Conservation (phyloP, 352 stramenopile genomes). For the Globisporangium recalcitrans region DNA sequence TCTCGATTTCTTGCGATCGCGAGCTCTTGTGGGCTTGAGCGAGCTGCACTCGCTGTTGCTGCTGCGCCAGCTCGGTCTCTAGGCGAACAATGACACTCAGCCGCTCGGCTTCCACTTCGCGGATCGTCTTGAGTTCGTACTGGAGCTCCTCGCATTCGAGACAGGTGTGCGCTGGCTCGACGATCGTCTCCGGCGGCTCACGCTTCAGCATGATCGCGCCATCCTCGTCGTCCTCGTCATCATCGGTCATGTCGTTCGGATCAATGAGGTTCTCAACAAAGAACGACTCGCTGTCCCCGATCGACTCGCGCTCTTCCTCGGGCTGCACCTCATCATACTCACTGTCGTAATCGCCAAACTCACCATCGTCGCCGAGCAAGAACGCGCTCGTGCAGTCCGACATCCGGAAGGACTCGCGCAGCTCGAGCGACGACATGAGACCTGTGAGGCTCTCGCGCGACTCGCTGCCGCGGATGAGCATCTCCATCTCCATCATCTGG, state of each 20-base stretch:
- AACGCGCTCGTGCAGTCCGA: constrained; percentile 9
- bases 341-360: not conserved
- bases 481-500: constrained; percentile 24
- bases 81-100: not conserved
- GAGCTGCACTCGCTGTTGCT: not conserved
- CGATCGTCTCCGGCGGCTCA: constrained; percentile 11
- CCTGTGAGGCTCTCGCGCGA: constrained; percentile 14
- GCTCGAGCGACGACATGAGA: constrained; percentile 20
- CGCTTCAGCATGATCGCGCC: constrained; percentile 10
- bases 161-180: not conserved
- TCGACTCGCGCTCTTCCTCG: constrained; percentile 24
- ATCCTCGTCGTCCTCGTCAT: constrained; percentile 17
- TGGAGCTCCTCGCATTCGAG: constrained; percentile 6
- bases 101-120: not conserved
- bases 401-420: constrained; percentile 10
- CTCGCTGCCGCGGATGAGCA: constrained; percentile 14
- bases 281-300: constrained; percentile 15
- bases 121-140: not conserved
- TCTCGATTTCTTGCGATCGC: not conserved
- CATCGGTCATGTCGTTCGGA: constrained; percentile 18
- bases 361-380: not conserved
- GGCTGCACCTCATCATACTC: constrained; percentile 19
- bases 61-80: not conserved
- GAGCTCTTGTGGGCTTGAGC: not conserved
- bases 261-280: constrained; percentile 16